Evolutionary conservation across 129 eudicot species (phyloP).

Genomic region (Helianthus annuus): HanXRQr2.0-SUNRISE NC_035441.2:86037803-86038302

Average conservation of each 20-base stretch:
- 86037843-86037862: no score
- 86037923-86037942: no score
- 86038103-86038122: slow-evolving; percentile 54
- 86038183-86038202: slow-evolving; percentile 56
- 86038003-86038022: neutral
- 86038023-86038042: slow-evolving; percentile 1
- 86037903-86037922: no score
- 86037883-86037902: neutral
- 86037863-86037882: no score
- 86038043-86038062: slow-evolving; percentile 67
- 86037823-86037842: no score
- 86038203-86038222: slow-evolving; percentile 71
- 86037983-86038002: neutral
- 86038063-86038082: slow-evolving; percentile 51
- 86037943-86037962: neutral
- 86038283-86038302: slow-evolving; percentile 12
- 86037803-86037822: no score
- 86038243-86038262: slow-evolving; percentile 76
- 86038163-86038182: slow-evolving; percentile 8
- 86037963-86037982: neutral
- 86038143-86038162: neutral
- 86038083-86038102: slow-evolving; percentile 40
- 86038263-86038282: slow-evolving; percentile 42
- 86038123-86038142: slow-evolving; percentile 21
- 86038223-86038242: slow-evolving; percentile 85